These are phyloP conservation scores for Pyrenophora tritici-repentis DNA, from an alignment of 2,329 filamentous ascomycete genomes.

Conservation along the genomic window DNA sequence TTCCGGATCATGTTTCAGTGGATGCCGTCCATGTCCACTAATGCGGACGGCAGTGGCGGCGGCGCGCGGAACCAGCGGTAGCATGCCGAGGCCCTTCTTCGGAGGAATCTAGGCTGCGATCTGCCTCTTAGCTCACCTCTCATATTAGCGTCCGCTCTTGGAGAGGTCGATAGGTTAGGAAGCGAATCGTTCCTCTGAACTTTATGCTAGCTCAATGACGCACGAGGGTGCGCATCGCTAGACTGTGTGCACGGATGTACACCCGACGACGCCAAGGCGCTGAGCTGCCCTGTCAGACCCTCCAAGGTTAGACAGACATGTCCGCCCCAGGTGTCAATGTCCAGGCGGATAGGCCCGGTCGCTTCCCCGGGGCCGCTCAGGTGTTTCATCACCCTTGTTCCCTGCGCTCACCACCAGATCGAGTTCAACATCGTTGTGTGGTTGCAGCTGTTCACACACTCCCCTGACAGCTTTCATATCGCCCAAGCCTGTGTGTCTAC, in stretches of 20 bases:
- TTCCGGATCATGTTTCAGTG: constrained; percentile 5
- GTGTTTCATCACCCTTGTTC: constrained; percentile 17
- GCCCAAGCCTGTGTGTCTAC: constrained; percentile 1
- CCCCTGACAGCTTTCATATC: background rate
- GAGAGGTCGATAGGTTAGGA: background rate
- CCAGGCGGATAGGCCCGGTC: constrained; percentile 15
- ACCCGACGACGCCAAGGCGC: constrained; percentile 9
- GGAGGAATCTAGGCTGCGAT: constrained; percentile 8
- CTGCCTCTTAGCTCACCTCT: constrained; percentile 1
- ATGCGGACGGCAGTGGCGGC: constrained; percentile 12
- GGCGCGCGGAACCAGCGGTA: constrained; percentile 21
- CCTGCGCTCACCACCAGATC: constrained; percentile 12
- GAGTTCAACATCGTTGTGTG: constrained; percentile 11
- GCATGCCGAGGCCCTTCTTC: constrained; percentile 18
- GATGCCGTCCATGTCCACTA: background rate
- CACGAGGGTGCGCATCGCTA: constrained; percentile 1
- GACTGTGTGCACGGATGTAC: background rate
- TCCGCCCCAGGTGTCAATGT: constrained; percentile 8
- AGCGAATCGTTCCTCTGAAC: constrained; percentile 9
- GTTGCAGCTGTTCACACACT: constrained; percentile 4
- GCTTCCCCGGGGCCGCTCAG: constrained; percentile 12
- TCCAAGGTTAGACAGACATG: constrained; percentile 7
- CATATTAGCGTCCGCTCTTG: background rate
- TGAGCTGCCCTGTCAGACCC: constrained; percentile 17
- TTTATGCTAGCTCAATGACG: constrained; percentile 6